Evolutionary conservation across 2,329 filamentous ascomycete genomes (phyloP).

Genomic region (Akanthomyces dipterigenus): DNA sequence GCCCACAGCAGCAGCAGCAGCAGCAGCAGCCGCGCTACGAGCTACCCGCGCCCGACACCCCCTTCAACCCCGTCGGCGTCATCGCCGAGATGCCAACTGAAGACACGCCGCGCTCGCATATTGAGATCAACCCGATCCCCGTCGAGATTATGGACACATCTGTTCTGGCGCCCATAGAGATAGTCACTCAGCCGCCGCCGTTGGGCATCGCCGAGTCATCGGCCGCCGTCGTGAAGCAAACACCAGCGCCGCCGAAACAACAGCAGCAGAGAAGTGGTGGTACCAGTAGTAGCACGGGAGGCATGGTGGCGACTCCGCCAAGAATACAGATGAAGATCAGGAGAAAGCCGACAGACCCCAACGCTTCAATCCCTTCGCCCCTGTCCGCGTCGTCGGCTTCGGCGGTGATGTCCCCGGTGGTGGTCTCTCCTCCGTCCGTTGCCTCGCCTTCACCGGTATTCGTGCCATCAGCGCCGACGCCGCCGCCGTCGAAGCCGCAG

Average conservation of each 20-base stretch:
- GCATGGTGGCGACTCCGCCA: constrained; percentile 16
- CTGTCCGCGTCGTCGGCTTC: neutral
- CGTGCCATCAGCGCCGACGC: neutral
- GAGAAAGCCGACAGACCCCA: constrained; percentile 1
- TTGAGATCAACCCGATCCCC: constrained; percentile 37
- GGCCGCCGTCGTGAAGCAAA: constrained; percentile 10
- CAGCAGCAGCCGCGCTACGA: constrained; percentile 18
- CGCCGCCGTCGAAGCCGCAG: neutral
- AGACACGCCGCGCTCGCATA: constrained; percentile 31
- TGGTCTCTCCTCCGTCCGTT: neutral
- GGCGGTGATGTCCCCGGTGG: neutral
- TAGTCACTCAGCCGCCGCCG: constrained; percentile 1
- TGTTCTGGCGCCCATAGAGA: constrained; percentile 30
- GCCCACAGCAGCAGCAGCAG: neutral
- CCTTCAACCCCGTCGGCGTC: constrained; percentile 35
- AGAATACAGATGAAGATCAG: constrained; percentile 12
- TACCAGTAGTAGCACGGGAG: too few species aligned
- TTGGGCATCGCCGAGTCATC: constrained; percentile 33
- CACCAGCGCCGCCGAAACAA: neutral
- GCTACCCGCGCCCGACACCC: constrained; percentile 13
- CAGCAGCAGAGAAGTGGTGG: constrained; percentile 12
- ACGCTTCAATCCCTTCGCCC: neutral
- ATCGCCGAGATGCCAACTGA: constrained; percentile 43
- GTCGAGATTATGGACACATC: constrained; percentile 38
- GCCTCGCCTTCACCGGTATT: neutral